A percentile compares a stretch with the other conserved stretches of the same genome.
These are phyloP conservation scores for Gamsiella multidivaricata DNA, from an alignment of 192 early-diverging fungal genomes.

Conservation along the genomic window DNA sequence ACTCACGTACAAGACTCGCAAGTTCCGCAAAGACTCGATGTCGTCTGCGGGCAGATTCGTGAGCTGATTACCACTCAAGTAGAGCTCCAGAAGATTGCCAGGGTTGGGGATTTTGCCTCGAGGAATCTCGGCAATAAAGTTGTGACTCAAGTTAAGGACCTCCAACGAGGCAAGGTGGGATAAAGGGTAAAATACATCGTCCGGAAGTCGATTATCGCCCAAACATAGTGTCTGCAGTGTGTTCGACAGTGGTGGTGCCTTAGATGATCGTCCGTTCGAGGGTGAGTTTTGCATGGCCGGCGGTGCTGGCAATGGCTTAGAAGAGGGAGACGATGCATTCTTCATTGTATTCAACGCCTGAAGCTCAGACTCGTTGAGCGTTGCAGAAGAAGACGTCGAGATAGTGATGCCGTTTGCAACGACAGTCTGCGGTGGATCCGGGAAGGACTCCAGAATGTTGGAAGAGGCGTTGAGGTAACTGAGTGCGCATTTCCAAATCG, in stretches of 20 bases:
- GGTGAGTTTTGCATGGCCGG: conserved; percentile 3
- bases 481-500: conserved; percentile 84
- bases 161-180: conserved; percentile 77
- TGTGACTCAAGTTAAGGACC: conserved; percentile 85
- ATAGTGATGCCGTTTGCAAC: background rate
- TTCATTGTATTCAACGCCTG: conserved; percentile 7
- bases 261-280: background rate
- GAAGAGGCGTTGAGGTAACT: conserved; percentile 80
- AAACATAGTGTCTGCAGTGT: conserved; percentile 75
- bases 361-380: conserved; percentile 1
- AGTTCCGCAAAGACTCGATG: conserved; percentile 76
- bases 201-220: conserved; percentile 85
- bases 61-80: conserved; percentile 87
- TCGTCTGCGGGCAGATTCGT: conserved; percentile 86
- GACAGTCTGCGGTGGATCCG: conserved; percentile 65
- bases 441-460: conserved; percentile 85
- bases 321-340: conserved; percentile 53
- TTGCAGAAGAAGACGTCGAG: conserved; percentile 10
- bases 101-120: conserved; percentile 75
- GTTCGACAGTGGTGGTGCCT: conserved; percentile 61
- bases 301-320: conserved; percentile 58
- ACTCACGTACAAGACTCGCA: conserved; percentile 84
- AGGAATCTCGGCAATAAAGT: conserved; percentile 87
- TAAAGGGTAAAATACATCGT: conserved; percentile 84
- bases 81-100: conserved; percentile 77